Conservation (phyloP, 2,329 filamentous ascomycete species). For the Neurospora crassa region DNA sequence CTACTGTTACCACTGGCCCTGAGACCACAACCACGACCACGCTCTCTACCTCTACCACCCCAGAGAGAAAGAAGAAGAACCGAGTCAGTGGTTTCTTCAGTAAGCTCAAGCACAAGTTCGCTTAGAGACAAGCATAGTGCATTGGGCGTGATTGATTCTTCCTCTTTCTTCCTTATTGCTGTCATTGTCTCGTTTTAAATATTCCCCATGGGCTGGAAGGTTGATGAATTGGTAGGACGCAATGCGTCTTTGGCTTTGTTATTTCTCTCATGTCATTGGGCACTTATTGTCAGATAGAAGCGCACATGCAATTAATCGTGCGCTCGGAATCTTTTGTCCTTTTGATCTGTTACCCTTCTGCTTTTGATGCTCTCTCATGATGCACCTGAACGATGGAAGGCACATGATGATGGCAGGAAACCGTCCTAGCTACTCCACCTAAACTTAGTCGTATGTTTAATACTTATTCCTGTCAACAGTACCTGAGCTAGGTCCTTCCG, state of each 20-base stretch:
- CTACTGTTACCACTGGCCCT: not conserved
- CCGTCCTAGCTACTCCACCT: not conserved
- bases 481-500: not conserved
- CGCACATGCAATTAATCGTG: not conserved
- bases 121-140: constrained; percentile 18
- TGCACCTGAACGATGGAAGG: not conserved
- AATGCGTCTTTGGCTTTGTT: not conserved
- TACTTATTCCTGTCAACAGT: not conserved
- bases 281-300: not conserved
- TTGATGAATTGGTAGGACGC: not conserved
- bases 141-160: not conserved
- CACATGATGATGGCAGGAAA: not conserved
- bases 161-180: not conserved
- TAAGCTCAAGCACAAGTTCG: constrained; percentile 42
- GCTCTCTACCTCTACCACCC: constrained; percentile 20
- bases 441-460: not conserved
- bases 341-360: not conserved
- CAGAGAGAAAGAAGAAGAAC: constrained; percentile 58
- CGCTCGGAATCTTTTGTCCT: not conserved
- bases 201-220: not conserved
- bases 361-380: not conserved
- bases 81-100: constrained; percentile 53
- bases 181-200: not conserved
- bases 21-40: not conserved
- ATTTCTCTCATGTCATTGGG: not conserved